Base-by-base conservation (phyloP, 31 red algal genomes). In the Odonthalia washingtoniensis region DNA sequence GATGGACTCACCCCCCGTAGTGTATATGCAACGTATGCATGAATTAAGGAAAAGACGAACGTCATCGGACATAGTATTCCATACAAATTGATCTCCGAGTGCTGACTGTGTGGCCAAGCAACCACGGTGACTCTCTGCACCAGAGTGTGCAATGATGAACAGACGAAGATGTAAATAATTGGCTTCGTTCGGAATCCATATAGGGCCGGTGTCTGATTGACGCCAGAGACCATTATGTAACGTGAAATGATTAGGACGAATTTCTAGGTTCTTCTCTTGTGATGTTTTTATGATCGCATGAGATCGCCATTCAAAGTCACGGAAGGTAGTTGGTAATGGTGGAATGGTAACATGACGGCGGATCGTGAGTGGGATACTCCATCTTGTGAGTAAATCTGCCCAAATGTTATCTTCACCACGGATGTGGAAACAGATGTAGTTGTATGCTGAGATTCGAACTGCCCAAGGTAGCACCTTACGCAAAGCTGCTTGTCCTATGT, bases 81-180 rank as follows among this genome's bases (percentile, higher is more conserved):
- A 88, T 2, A 42, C 6, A 38, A 88, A 78, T 2, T 5, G 2
- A 4, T 79, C 35, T 2, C 72, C 36, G 4, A 88, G 2, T 9
- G 74, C 74, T 34, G 77, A 32, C 32, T 31, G 42, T 3, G 74
- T 88, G 3, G 82, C 24, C 24, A 70, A 27, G 5, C 28, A 4
- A 30, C 66, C 85, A 37, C 85, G 72, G 49, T 88, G 85, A 37
- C 85, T 74, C 32, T 72, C 74, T 5, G 27, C 26, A 40, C 85
- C 85, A 4, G 74, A 52, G 61, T 88, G 85, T 9, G 85, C 73
- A 5, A 77, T 75, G 3, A 70, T 88, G 4, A 78, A 27, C 2
- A 88, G 85, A 16, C 85, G 85, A 12, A 77, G 44, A 27, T 88
- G 67, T 52, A 85, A 64, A 32, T 88, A 46, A 34, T 63, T 34